phyloP scores from a whole-genome alignment of 2,329 filamentous ascomycete species.

The Monilinia laxa region DNA sequence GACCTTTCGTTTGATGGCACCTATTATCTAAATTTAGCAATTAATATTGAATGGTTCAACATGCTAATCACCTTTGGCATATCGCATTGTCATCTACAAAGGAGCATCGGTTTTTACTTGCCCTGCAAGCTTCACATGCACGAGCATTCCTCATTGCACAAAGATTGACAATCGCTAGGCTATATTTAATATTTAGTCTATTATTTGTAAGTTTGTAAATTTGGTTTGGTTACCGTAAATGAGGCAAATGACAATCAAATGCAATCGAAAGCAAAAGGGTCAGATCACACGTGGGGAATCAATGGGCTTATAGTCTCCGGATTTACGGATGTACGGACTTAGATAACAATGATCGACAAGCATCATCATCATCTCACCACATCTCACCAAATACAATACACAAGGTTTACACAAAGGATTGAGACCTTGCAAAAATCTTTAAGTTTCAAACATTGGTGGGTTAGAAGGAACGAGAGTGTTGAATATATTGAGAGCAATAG shows the following conservation, averaged over 20 bases:
- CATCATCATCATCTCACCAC: neutral
- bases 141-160: constrained; percentile 35
- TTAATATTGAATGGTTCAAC: neutral
- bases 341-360: neutral
- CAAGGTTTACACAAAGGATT: neutral
- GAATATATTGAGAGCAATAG: no score
- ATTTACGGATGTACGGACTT: constrained; percentile 14
- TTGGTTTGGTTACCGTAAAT: constrained; percentile 1
- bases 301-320: constrained; percentile 1
- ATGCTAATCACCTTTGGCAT: constrained; percentile 29
- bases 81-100: constrained; percentile 28
- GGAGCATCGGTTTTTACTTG: constrained; percentile 37
- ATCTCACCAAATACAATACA: neutral
- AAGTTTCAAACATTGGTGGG: neutral
- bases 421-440: neutral
- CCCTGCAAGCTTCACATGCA: constrained; percentile 39
- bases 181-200: neutral
- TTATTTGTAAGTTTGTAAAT: neutral
- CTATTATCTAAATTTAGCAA: constrained; percentile 20
- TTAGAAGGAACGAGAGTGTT: neutral
- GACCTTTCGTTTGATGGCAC: constrained; percentile 33
- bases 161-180: neutral
- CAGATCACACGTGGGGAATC: constrained; percentile 5
- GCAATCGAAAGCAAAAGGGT: neutral
- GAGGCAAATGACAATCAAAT: neutral